Evolutionary conservation across 1,284 basidiomycete genomes (phyloP).

Genomic region (Sporisorium sorghi): DNA sequence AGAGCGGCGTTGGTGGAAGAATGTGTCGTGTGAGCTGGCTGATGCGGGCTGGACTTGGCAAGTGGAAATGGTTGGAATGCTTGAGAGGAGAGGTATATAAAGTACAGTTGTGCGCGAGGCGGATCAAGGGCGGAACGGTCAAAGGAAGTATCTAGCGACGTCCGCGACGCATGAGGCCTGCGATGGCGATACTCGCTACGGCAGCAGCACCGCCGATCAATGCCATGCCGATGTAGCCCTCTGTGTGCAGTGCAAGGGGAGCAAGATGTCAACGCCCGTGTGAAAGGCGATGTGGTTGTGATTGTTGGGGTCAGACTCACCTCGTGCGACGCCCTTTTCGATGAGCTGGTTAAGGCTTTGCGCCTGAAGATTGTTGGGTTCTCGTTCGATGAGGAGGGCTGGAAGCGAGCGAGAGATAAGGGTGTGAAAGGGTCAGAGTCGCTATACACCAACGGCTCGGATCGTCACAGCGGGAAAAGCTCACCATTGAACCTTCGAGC

Average conservation of each 20-base stretch:
- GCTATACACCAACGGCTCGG: neutral
- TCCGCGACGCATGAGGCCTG: conserved; percentile 74
- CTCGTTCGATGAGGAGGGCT: conserved; percentile 90
- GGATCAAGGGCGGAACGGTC: neutral
- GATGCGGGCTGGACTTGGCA: neutral
- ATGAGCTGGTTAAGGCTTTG: conserved; percentile 86
- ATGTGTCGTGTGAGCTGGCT: neutral
- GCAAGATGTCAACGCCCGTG: neutral
- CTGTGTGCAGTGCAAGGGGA: conserved; percentile 70
- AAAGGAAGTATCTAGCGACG: conserved; percentile 22
- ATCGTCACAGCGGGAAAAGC: conserved; percentile 53
- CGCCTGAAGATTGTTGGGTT: conserved; percentile 93
- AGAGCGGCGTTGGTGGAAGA: neutral
- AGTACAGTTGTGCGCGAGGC: conserved; percentile 15
- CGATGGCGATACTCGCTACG: conserved; percentile 82
- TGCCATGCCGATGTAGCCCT: conserved; percentile 94
- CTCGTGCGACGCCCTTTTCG: conserved; percentile 85
- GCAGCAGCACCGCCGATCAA: conserved; percentile 90
- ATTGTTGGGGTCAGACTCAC: conserved; percentile 73
- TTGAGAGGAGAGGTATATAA: conserved; percentile 7
- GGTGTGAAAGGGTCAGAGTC: neutral
- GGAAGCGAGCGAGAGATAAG: neutral
- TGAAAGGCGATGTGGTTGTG: neutral
- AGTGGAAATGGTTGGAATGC: neutral
- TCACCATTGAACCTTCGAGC: conserved; percentile 91